These are phyloP conservation scores for Aspergillus baeticus DNA, from an alignment of 495 filamentous ascomycete genomes.

Conservation along the genomic window DNA sequence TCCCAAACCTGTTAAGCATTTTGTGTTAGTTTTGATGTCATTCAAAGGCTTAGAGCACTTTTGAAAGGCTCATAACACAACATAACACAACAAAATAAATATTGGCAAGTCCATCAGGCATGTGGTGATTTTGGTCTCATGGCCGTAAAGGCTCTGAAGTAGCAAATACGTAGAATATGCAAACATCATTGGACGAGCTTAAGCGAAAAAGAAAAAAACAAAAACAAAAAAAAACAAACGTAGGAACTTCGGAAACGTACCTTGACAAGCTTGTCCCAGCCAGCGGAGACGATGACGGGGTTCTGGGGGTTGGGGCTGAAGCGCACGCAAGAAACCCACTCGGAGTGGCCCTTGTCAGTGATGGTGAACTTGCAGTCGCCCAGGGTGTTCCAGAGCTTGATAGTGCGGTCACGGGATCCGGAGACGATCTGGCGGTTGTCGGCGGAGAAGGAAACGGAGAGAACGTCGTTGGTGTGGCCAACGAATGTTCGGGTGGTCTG, in stretches of 20 bases:
- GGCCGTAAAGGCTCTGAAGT: conserved; percentile 96
- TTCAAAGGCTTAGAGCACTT: neutral
- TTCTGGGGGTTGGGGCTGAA: conserved; percentile 99
- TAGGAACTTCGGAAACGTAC: conserved; percentile 54
- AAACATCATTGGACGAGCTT: conserved; percentile 77
- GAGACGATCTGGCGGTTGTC: conserved; percentile 99
- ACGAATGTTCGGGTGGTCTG: conserved; percentile 97
- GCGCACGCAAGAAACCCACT: conserved; percentile 99
- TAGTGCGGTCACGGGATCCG: conserved; percentile 93
- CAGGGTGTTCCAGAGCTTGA: conserved; percentile 99
- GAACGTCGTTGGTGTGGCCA: conserved; percentile 98
- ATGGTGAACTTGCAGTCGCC: conserved; percentile 99
- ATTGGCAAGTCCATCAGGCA: conserved; percentile 69
- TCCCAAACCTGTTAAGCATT: conserved; percentile 81
- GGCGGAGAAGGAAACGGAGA: conserved; percentile 99
- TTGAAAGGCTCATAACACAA: conserved; percentile 8
- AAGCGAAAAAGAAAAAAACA: neutral
- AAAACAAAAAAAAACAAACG: conserved; percentile 15
- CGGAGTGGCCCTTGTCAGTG: conserved; percentile 98
- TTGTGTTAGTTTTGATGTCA: conserved; percentile 22
- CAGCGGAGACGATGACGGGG: conserved; percentile 97
- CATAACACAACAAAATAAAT: conserved; percentile 24
- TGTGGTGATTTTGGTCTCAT: conserved; percentile 96
- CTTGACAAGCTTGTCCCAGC: conserved; percentile 99
- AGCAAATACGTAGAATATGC: conserved; percentile 98